Evolutionary conservation across 1,284 basidiomycete species (phyloP), one percentile per base, ranked within the genome.

Genomic region (Naganishia sp.): DNA sequence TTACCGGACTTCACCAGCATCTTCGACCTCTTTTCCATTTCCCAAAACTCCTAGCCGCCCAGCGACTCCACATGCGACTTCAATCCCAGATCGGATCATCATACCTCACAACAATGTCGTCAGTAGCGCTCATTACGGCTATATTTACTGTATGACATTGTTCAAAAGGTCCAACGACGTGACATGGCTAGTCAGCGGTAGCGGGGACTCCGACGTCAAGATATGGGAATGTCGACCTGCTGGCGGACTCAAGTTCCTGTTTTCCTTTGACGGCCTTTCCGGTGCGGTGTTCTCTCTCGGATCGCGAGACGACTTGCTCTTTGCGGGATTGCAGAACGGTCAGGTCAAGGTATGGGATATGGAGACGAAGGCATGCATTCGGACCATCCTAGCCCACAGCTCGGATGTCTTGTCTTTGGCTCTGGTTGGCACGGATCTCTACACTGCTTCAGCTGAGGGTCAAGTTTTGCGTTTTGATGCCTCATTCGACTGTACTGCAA

Each of bases 301-400:
- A 0, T 86, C 86, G 0, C 84, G 85, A 49, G 87, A 88, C 43
- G 90, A 89, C 44, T 91, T 92, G 0, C 83, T 97, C 18, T 96
- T 90, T 72, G 94, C 92, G 0, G 95, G 93, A 0, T 89, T 93
- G 72, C 95, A 99, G 78, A 92, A 92, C 70, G 95, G 95, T 1
- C 88, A 90, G 70, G 90, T 98, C 72, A 90, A 90, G 70, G 88
- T 98, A 6, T 88, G 92, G 82, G 94, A 98, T 76, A 81, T 96
- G 11, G 93, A 94, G 75, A 95, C 92, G 0, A 87, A 87, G 68
- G 90, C 91, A 0, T 81, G 90, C 44, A 87, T 98, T 15, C 84
- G 95, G 49, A 90, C 87, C 0, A 88, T 98, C 63, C 87, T 92
- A 21, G 89, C 90, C 0, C 88, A 93, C 73, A 88, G 90, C 79